phyloP scores from a whole-genome alignment of 2,329 filamentous ascomycete species.

The Chalara sp. region DNA sequence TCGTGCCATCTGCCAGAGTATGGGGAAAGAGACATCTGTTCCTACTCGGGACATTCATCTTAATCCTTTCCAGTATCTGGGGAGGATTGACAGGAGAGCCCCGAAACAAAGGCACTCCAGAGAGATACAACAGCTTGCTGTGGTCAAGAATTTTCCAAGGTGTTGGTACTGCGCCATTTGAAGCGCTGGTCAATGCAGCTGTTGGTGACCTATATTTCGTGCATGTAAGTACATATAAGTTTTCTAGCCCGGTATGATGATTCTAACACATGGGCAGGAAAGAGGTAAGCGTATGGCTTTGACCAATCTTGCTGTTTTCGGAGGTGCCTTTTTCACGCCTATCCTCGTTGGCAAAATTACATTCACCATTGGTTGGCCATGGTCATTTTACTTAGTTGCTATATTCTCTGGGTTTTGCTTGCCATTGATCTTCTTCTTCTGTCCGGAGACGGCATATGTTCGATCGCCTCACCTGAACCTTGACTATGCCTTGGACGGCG shows the following conservation, averaged over 20 bases:
- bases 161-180: conserved; percentile 79
- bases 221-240: conserved; percentile 47
- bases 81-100: conserved; percentile 39
- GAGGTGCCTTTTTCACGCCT: conserved; percentile 70
- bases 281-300: conserved; percentile 84
- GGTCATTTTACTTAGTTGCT: conserved; percentile 82
- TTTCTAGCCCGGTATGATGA: background rate
- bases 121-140: conserved; percentile 64
- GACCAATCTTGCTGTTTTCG: conserved; percentile 62
- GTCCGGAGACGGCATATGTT: conserved; percentile 77
- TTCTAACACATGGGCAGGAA: conserved; percentile 38
- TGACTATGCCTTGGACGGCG: conserved; percentile 41
- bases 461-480: conserved; percentile 63
- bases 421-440: conserved; percentile 67
- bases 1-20: conserved; percentile 79
- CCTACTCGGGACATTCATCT: conserved; percentile 65
- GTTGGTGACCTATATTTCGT: conserved; percentile 90
- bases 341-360: conserved; percentile 89
- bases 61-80: conserved; percentile 73
- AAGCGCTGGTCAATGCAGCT: conserved; percentile 80
- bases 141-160: conserved; percentile 82
- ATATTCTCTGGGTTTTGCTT: conserved; percentile 72
- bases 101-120: conserved; percentile 36
- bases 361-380: conserved; percentile 67
- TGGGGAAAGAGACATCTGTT: conserved; percentile 93